These are phyloP conservation scores for Kodamaea ohmeri DNA, from an alignment of 1,139 yeast species.

Conservation along the genomic window DNA sequence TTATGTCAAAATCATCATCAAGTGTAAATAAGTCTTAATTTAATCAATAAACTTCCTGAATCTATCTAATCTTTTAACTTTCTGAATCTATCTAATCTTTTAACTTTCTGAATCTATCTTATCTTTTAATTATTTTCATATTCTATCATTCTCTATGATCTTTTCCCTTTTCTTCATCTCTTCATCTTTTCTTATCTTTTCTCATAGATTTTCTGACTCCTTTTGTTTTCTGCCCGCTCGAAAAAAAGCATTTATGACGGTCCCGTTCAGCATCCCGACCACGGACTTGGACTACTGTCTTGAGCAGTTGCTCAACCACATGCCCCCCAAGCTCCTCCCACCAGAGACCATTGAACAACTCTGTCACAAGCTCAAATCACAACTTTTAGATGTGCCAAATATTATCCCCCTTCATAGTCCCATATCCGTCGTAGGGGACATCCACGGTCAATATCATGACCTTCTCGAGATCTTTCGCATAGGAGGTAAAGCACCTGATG, in stretches of 20 bases:
- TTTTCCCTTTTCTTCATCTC: no score
- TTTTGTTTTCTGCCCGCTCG: not conserved
- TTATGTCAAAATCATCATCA: no score
- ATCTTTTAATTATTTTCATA: no score
- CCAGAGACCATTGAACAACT: constrained; percentile 40
- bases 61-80: no score
- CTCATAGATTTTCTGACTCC: not conserved
- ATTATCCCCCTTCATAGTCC: constrained; percentile 84
- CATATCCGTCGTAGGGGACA: constrained; percentile 96
- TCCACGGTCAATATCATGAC: constrained; percentile 97
- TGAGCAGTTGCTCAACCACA: constrained; percentile 41
- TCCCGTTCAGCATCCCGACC: constrained; percentile 32
- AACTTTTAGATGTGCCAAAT: constrained; percentile 49
- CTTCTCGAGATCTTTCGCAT: constrained; percentile 85
- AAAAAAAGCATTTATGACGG: constrained; percentile 27
- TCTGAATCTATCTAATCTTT: no score
- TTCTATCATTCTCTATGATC: no score
- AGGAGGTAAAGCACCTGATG: constrained; percentile 91
- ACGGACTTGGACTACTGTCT: constrained; percentile 46
- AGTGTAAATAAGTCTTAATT: no score
- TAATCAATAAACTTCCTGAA: no score
- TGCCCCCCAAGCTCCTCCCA: constrained; percentile 45
- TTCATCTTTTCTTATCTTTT: no score
- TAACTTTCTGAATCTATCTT: no score
- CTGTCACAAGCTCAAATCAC: constrained; percentile 43